Evolutionary conservation across 2,329 filamentous ascomycete species (phyloP).

Genomic region (Arthrinium puccinioides): DNA sequence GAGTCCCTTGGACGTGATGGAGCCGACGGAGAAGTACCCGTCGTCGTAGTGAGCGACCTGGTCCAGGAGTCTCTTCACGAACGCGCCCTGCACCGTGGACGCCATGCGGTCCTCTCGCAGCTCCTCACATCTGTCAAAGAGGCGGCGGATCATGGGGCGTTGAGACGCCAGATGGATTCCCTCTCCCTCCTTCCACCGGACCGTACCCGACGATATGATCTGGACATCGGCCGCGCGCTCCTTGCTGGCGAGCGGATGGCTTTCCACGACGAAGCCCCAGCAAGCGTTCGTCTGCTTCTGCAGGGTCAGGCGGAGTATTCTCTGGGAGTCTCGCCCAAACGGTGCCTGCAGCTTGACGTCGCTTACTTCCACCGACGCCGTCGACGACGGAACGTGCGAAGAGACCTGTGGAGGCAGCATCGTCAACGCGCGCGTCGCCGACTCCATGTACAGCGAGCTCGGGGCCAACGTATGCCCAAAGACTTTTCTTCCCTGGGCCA

Average conservation of each 20-base stretch:
- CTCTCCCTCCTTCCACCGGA: no score
- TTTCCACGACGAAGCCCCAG: slow-evolving; percentile 1
- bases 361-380: not conserved
- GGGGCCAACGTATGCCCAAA: not conserved
- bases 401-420: not conserved
- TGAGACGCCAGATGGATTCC: no score
- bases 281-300: not conserved
- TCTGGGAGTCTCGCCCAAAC: not conserved
- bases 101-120: not conserved
- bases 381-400: not conserved
- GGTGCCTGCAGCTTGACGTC: not conserved
- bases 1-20: not conserved
- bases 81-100: not conserved
- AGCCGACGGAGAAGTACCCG: not conserved
- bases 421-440: not conserved
- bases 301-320: not conserved
- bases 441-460: not conserved
- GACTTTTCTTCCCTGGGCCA: not conserved
- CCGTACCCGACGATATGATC: no score
- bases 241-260: not conserved
- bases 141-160: not conserved
- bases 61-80: not conserved
- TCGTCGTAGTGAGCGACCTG: slow-evolving; percentile 1
- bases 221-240: no score
- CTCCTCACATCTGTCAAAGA: not conserved